Percentiles rank a stretch among this genome's conserved stretches.
Conservation (phyloP, 108 stramenopile genomes). For the Pseudonitzschia multiseries region DNA sequence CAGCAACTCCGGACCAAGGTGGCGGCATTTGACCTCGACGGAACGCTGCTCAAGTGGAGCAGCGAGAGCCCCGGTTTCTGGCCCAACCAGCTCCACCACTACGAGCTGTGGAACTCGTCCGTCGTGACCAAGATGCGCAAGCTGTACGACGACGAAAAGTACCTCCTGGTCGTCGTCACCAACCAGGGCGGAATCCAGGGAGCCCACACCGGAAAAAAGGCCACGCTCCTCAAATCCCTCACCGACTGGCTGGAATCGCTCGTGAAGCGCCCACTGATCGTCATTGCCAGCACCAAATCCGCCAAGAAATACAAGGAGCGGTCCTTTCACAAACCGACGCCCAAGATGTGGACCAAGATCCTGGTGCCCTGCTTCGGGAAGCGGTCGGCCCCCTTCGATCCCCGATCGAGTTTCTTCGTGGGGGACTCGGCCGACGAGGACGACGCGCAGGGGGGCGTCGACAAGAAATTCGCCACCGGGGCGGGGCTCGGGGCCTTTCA, state of each 20-base stretch:
- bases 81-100: conserved; percentile 60
- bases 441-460: conserved; percentile 72
- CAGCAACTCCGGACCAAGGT: conserved; percentile 40
- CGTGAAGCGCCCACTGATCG: conserved; percentile 63
- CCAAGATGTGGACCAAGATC: conserved; percentile 63
- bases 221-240: conserved; percentile 52
- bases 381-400: conserved; percentile 31
- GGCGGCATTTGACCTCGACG: conserved; percentile 84
- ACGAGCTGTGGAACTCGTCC: conserved; percentile 63
- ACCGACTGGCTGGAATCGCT: conserved; percentile 71
- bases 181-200: conserved; percentile 78
- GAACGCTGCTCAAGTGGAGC: conserved; percentile 68
- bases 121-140: conserved; percentile 53
- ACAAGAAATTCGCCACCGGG: conserved; percentile 60
- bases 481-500: conserved; percentile 50
- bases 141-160: conserved; percentile 59
- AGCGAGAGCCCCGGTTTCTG: conserved; percentile 36
- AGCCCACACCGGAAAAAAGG: conserved; percentile 71
- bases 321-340: conserved; percentile 74
- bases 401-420: conserved; percentile 60
- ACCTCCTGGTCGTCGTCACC: conserved; percentile 63
- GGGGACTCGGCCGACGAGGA: conserved; percentile 67
- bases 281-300: conserved; percentile 56
- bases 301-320: conserved; percentile 20
- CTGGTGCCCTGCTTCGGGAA: conserved; percentile 31